A percentile compares a stretch with the other conserved stretches of the same genome.
phyloP scores from a whole-genome alignment of 768 basidiomycete species.

The Podaxis mareebaensis region DNA sequence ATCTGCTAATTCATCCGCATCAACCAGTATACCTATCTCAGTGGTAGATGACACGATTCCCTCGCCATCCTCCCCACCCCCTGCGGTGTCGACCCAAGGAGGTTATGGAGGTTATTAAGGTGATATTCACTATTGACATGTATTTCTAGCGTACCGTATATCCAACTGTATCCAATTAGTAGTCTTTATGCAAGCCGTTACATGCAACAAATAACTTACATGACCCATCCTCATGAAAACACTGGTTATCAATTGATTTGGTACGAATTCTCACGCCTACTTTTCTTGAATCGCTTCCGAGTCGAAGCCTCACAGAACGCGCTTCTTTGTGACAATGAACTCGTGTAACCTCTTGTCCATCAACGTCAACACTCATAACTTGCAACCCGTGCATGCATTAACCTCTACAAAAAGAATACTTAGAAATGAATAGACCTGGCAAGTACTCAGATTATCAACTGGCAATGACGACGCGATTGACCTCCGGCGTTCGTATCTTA shows the following conservation, averaged over 20 bases:
- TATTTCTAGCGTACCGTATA: background rate
- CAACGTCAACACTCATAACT: background rate
- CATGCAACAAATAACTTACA: too few relatives aligned
- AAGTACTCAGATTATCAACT: background rate
- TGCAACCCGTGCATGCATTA: background rate
- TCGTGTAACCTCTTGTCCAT: background rate
- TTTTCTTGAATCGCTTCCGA: background rate
- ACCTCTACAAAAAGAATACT: background rate
- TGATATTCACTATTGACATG: background rate
- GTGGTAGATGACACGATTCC: background rate
- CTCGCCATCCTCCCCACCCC: background rate
- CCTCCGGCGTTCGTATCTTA: background rate
- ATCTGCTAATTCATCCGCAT: background rate
- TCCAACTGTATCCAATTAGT: too few relatives aligned
- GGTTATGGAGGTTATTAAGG: background rate
- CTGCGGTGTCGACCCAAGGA: background rate
- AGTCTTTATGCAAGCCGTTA: too few relatives aligned
- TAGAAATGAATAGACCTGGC: slow-evolving; percentile 8
- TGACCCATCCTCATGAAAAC: background rate
- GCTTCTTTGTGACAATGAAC: background rate
- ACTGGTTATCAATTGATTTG: background rate
- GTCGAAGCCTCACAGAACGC: background rate
- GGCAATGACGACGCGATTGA: background rate
- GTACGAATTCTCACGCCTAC: background rate
- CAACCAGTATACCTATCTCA: background rate